phyloP scores from a whole-genome alignment of 768 basidiomycete genomes.

The Naganishia vishniacii region DNA sequence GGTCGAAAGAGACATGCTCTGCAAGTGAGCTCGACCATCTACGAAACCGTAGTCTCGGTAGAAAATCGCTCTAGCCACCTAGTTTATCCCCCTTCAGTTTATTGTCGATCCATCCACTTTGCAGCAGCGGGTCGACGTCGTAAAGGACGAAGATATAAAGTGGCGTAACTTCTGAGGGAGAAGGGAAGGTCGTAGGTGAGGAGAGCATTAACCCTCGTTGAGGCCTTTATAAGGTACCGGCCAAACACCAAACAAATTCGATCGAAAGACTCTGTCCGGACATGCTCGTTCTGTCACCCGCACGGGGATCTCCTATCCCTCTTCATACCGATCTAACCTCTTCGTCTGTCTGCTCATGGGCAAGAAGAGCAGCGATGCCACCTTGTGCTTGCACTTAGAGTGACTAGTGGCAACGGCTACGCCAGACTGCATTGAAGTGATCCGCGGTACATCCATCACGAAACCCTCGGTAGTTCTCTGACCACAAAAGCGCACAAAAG shows the following conservation, averaged over 20 bases:
- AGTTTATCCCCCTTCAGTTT: conserved; percentile 17
- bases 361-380: no score
- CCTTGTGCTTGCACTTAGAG: no score
- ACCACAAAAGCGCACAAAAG: no score
- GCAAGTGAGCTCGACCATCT: conserved; percentile 16
- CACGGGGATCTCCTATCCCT: background rate
- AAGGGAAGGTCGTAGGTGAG: background rate
- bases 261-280: background rate
- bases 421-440: no score
- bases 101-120: background rate
- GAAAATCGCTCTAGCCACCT: conserved; percentile 22
- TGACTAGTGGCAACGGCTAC: no score
- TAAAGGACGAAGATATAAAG: conserved; percentile 21
- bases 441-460: no score
- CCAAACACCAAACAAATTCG: background rate
- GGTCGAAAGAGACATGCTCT: conserved; percentile 15
- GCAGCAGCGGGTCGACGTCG: background rate
- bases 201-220: no score
- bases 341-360: background rate
- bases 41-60: background rate
- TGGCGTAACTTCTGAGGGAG: conserved; percentile 16
- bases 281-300: background rate
- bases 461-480: no score
- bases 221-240: background rate
- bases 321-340: background rate